Evolutionary conservation across 176 grass and related monocot genomes (phyloP).

Genomic region (Avena insularis): DNA sequence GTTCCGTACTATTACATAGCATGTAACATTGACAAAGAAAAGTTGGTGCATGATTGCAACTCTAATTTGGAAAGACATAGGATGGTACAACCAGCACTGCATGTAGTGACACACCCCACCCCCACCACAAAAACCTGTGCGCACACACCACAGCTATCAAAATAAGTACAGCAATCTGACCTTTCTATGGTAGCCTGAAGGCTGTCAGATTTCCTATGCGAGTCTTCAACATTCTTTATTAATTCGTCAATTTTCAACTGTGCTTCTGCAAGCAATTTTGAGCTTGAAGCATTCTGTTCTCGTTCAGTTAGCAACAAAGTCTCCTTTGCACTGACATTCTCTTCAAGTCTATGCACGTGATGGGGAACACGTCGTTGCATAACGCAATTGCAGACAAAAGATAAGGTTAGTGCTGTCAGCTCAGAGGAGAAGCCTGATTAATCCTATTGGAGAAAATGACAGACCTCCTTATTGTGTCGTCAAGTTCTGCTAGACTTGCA

Average conservation of each 20-base stretch:
- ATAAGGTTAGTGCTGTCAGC: conserved; percentile 44
- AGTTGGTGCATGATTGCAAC: conserved; percentile 6
- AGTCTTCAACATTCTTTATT: conserved; percentile 60
- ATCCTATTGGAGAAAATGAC: conserved; percentile 48
- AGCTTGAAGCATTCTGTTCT: conserved; percentile 58
- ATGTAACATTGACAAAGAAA: conserved; percentile 35
- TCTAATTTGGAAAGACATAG: conserved; percentile 16
- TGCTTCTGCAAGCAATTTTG: conserved; percentile 58
- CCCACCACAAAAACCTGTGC: conserved; percentile 21
- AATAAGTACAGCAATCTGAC: conserved; percentile 45
- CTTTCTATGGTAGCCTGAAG: conserved; percentile 58
- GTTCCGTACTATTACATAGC: conserved; percentile 9
- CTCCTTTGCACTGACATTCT: conserved; percentile 55
- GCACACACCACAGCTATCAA: not conserved
- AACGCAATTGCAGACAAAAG: conserved; percentile 47
- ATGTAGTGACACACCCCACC: conserved; percentile 20
- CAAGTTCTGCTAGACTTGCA: conserved; percentile 56
- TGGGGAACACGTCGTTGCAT: conserved; percentile 13
- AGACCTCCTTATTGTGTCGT: conserved; percentile 61
- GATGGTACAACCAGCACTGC: conserved; percentile 16
- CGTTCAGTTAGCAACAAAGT: conserved; percentile 61
- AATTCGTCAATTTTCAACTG: conserved; percentile 54
- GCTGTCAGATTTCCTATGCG: conserved; percentile 55
- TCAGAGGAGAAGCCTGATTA: conserved; percentile 40
- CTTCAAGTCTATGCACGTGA: conserved; percentile 48